Percentiles rank a stretch among this genome's conserved stretches.
These are phyloP conservation scores for Endotrypanum monterogeii DNA, from an alignment of 208 protist genomes.

Conservation along the genomic window DNA sequence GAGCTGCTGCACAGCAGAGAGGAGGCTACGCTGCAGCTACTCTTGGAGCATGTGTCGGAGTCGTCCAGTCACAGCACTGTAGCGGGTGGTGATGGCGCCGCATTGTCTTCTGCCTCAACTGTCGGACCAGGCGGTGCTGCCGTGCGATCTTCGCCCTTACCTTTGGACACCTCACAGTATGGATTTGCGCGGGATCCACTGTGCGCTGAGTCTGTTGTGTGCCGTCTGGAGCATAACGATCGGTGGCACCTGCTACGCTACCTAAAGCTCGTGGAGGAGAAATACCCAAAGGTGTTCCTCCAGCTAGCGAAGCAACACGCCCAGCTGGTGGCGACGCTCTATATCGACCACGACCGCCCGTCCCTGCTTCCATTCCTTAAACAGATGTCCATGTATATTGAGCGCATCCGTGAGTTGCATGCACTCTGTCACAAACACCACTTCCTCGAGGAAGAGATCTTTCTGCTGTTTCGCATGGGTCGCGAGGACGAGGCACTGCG, in stretches of 20 bases:
- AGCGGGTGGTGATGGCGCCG: neutral
- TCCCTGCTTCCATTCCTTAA: conserved; percentile 61
- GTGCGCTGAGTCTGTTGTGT: conserved; percentile 43
- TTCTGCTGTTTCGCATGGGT: conserved; percentile 74
- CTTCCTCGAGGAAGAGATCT: conserved; percentile 69
- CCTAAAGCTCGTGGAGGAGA: conserved; percentile 42
- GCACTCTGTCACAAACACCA: conserved; percentile 68
- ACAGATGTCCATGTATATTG: conserved; percentile 60
- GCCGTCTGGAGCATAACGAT: conserved; percentile 46
- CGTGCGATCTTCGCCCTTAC: neutral
- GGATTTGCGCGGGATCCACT: conserved; percentile 35
- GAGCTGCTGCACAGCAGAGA: conserved; percentile 59
- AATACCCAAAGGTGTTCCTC: conserved; percentile 29
- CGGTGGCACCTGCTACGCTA: conserved; percentile 61
- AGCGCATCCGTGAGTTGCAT: conserved; percentile 67
- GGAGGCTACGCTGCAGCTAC: conserved; percentile 47
- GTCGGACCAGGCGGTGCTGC: neutral
- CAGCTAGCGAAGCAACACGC: conserved; percentile 40
- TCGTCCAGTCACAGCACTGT: neutral
- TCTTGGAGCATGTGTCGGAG: conserved; percentile 44
- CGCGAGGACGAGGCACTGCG: conserved; percentile 77
- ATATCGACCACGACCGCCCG: conserved; percentile 70
- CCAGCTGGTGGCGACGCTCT: conserved; percentile 70
- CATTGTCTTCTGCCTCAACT: neutral
- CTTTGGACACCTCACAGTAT: conserved; percentile 15